A percentile compares a stretch with the other conserved stretches of the same genome.
These are phyloP conservation scores for Yarrowia hollandica DNA, from an alignment of 805 yeast genomes.

Conservation along the genomic window DNA sequence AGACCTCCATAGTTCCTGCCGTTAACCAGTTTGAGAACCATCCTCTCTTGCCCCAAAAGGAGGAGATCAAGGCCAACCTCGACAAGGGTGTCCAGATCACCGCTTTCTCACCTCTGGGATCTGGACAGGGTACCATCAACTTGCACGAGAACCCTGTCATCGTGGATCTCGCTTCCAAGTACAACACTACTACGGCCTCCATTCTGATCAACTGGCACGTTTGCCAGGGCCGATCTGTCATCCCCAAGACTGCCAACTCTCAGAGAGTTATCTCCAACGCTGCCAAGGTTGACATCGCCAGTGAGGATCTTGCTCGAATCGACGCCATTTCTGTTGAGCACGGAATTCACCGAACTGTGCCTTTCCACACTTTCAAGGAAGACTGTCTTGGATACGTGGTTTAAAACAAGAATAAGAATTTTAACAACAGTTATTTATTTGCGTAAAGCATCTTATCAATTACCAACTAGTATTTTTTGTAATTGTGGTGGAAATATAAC, in stretches of 20 bases:
- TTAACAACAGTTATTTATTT: background rate
- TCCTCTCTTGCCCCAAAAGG: slow-evolving; percentile 74
- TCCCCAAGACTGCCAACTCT: slow-evolving; percentile 70
- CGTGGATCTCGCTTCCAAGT: slow-evolving; percentile 56
- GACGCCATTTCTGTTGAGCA: background rate
- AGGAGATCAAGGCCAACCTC: slow-evolving; percentile 61
- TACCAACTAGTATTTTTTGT: no score
- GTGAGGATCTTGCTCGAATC: background rate
- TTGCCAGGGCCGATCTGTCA: slow-evolving; percentile 56
- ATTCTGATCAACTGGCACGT: slow-evolving; percentile 41
- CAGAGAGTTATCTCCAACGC: slow-evolving; percentile 55
- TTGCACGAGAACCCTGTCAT: slow-evolving; percentile 52
- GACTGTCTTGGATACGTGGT: background rate
- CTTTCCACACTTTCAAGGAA: background rate
- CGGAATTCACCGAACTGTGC: slow-evolving; percentile 15
- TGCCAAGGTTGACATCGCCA: slow-evolving; percentile 43
- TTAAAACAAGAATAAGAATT: background rate
- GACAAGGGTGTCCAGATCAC: slow-evolving; percentile 59
- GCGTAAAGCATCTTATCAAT: background rate
- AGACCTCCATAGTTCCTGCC: slow-evolving; percentile 59
- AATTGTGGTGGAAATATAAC: no score
- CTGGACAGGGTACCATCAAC: background rate
- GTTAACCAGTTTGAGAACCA: slow-evolving; percentile 82
- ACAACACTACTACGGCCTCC: slow-evolving; percentile 44
- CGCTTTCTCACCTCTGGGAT: slow-evolving; percentile 71